Conservation (phyloP, 371 early-diverging fungal species). For the Circinella minor region DNA sequence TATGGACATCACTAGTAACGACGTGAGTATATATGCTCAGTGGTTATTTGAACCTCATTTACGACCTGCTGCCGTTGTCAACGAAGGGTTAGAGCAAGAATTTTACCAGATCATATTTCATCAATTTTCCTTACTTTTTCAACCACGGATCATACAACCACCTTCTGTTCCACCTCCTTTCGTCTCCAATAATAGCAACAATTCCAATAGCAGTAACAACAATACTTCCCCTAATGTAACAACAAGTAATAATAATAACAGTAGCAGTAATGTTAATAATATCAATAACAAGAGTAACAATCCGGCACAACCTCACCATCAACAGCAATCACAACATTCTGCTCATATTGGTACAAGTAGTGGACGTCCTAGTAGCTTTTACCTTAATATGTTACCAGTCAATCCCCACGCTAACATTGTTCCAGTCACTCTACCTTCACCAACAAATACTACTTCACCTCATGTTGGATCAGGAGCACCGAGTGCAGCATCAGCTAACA, state of each 20-base stretch:
- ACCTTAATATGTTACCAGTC: constrained; percentile 32
- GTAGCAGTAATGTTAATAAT: neutral
- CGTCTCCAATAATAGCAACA: neutral
- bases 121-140: constrained; percentile 76
- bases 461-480: constrained; percentile 10
- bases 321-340: constrained; percentile 18
- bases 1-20: constrained; percentile 66
- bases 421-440: constrained; percentile 19
- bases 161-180: constrained; percentile 4
- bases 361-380: constrained; percentile 23
- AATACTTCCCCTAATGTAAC: neutral
- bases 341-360: neutral
- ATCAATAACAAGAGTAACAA: neutral
- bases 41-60: constrained; percentile 76
- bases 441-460: constrained; percentile 15
- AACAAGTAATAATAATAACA: neutral
- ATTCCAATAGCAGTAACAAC: neutral
- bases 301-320: neutral
- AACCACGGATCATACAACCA: constrained; percentile 52
- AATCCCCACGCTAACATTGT: constrained; percentile 28
- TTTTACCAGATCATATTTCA: constrained; percentile 72
- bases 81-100: constrained; percentile 47
- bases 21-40: constrained; percentile 69
- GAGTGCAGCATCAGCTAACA: constrained; percentile 1
- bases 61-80: constrained; percentile 65